Conservation (phyloP, 805 yeast species). For the Candida coquimbonensis region DNA sequence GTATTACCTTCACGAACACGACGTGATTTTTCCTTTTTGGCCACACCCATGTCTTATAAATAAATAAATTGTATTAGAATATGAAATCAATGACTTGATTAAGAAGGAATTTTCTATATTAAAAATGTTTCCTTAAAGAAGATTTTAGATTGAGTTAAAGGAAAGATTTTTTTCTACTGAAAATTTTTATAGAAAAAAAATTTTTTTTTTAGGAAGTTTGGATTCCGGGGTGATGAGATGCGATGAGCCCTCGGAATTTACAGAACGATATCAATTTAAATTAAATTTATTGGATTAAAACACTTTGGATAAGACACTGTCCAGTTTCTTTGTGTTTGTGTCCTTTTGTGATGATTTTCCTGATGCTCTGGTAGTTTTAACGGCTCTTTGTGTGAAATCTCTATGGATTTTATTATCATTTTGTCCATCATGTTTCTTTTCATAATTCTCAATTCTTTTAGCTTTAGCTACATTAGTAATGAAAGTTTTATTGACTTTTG, state of each 20-base stretch:
- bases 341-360: slow-evolving; percentile 43
- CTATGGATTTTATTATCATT: slow-evolving; percentile 40
- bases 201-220: background rate
- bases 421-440: slow-evolving; percentile 13
- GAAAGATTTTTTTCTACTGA: too few relatives aligned
- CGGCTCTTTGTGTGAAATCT: slow-evolving; percentile 63
- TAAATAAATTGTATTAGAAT: background rate
- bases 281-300: slow-evolving; percentile 5
- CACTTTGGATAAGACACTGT: slow-evolving; percentile 26
- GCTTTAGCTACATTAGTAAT: slow-evolving; percentile 80
- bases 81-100: background rate
- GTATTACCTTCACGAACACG: slow-evolving; percentile 75
- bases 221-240: too few relatives aligned
- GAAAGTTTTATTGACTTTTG: slow-evolving; percentile 76
- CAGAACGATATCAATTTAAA: too few relatives aligned
- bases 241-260: too few relatives aligned
- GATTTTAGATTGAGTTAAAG: too few relatives aligned
- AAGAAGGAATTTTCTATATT: slow-evolving; percentile 4
- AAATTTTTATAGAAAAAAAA: background rate
- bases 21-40: slow-evolving; percentile 85
- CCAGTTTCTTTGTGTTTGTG: slow-evolving; percentile 32
- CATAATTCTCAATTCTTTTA: slow-evolving; percentile 61
- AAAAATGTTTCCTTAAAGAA: background rate
- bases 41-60: slow-evolving; percentile 66
- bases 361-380: slow-evolving; percentile 59